phyloP scores from a whole-genome alignment of 495 filamentous ascomycete genomes.

The Elasticomyces elasticus region DNA sequence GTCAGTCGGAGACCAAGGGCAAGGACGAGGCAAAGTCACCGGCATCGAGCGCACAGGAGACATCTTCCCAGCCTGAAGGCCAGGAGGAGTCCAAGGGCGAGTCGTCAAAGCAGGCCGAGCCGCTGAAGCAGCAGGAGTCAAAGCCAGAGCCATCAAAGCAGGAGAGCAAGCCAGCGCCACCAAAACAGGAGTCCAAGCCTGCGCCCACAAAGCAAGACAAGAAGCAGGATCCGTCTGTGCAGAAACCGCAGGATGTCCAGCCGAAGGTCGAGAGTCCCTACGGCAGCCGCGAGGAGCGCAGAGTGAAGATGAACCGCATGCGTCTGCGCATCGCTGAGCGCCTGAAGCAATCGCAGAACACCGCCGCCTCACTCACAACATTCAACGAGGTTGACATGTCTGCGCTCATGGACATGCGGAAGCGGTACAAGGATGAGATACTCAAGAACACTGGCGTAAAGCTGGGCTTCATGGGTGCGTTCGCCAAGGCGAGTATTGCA shows the following conservation, averaged over 20 bases:
- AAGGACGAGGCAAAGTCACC: conserved; percentile 49
- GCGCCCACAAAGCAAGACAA: conserved; percentile 36
- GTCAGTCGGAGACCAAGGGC: conserved; percentile 42
- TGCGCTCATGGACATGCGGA: conserved; percentile 90
- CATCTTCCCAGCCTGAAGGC: conserved; percentile 45
- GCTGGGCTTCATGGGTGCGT: conserved; percentile 97
- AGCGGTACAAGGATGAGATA: conserved; percentile 89
- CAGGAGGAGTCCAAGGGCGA: conserved; percentile 25
- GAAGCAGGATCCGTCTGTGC: conserved; percentile 20
- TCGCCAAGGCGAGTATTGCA: conserved; percentile 80
- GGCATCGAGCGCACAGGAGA: conserved; percentile 46
- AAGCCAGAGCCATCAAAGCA: conserved; percentile 30
- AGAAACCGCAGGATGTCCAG: conserved; percentile 24
- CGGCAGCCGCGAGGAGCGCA: conserved; percentile 78
- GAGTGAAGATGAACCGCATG: conserved; percentile 99
- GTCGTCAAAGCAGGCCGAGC: conserved; percentile 19
- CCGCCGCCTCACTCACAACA: conserved; percentile 89
- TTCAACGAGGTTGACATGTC: conserved; percentile 99
- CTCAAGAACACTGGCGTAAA: conserved; percentile 95
- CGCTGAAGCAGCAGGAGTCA: conserved; percentile 21
- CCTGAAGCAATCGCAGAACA: conserved; percentile 98
- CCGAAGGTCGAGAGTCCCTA: conserved; percentile 41
- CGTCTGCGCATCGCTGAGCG: conserved; percentile 92
- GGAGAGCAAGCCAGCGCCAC: conserved; percentile 34
- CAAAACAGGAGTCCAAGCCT: conserved; percentile 39